Base-by-base conservation (phyloP, 148 eudicot species). In the Polygonum aviculare region DNA sequence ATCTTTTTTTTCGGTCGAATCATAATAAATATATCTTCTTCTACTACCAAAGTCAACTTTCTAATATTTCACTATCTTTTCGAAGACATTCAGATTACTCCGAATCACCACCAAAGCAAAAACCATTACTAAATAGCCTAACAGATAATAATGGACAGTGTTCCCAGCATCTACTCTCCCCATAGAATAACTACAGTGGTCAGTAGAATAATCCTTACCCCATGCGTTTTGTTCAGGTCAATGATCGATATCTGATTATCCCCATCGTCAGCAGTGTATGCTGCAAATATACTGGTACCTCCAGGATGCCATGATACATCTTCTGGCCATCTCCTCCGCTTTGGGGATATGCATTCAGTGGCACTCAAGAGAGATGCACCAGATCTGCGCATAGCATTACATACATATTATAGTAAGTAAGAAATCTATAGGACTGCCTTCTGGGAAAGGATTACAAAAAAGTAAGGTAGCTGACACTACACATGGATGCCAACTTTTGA, bases 291-390 rank as follows among this genome's bases (percentile, higher is more conserved):
- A 77, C 84, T 84, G 76, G 63, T 82, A 60, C 99, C 99, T 41
- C 82, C 88, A n/a, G 97, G 99, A 82, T 92, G 99, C 96, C 97
- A 95, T 39, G 99, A 91, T 78, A 92, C 84, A 86, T 95, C 99
- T 89, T 95, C 99, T 41, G 99, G 94, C 99, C 99, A 95, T 84
- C 97, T 89, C 83, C 94, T 89, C 67, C 86, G 89, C 85, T 89
- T 92, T 48, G 83, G 90, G 14, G 99, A 90, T 59, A 74, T 71
- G 74, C 96, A 86, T 19, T 92, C 97, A 55, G 90, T 85, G 52
- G 84, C 71, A 87, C 91, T 90, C 63, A 92, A 81, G 77, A 84
- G 86, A 83, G 79, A 84, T 75, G 97, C 96, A 79, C 88, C 86
- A 59, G 94, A 90, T 84, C 97, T 95, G 86, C 77, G 88, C 60